Evolutionary conservation across 192 early-diverging fungal genomes (phyloP).

Genomic region (Dissophora ornata): DNA sequence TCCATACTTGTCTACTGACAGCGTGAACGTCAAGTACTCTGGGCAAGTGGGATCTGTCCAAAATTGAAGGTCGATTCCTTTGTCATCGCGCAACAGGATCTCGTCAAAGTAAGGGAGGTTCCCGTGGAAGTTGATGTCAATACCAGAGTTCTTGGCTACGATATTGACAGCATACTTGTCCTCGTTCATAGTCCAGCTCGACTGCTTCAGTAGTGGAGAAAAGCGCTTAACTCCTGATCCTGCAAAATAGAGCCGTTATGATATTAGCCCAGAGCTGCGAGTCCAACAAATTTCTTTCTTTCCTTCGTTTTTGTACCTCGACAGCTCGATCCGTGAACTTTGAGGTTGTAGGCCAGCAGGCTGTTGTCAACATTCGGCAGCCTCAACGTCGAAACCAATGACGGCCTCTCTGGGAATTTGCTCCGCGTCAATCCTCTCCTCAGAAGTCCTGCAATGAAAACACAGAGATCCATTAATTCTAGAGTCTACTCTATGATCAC

Average conservation of each 20-base stretch:
- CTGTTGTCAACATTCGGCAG: slow-evolving; percentile 65
- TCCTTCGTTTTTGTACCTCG: too few species aligned
- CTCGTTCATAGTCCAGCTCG: slow-evolving; percentile 65
- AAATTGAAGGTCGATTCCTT: slow-evolving; percentile 59
- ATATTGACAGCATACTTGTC: slow-evolving; percentile 66
- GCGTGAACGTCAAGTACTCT: slow-evolving; percentile 54
- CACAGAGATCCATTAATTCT: too few species aligned
- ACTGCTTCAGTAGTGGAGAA: slow-evolving; percentile 63
- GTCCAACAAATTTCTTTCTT: slow-evolving; percentile 14
- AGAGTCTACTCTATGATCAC: too few species aligned
- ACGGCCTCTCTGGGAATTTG: slow-evolving; percentile 11
- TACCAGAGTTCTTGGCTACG: slow-evolving; percentile 11
- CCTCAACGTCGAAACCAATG: slow-evolving; percentile 54
- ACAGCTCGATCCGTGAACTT: slow-evolving; percentile 52
- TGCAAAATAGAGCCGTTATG: neutral
- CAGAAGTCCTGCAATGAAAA: slow-evolving; percentile 26
- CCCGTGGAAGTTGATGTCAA: slow-evolving; percentile 65
- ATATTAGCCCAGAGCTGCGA: too few species aligned
- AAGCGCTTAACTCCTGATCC: slow-evolving; percentile 26
- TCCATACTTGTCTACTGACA: slow-evolving; percentile 75
- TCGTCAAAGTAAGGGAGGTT: slow-evolving; percentile 56
- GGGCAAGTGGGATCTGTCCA: slow-evolving; percentile 68
- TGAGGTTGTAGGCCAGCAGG: slow-evolving; percentile 63
- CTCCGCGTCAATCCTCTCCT: slow-evolving; percentile 28
- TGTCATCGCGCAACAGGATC: slow-evolving; percentile 18